phyloP scores from a whole-genome alignment of 805 yeast genomes.

The Pichia pseudocactophila region DNA sequence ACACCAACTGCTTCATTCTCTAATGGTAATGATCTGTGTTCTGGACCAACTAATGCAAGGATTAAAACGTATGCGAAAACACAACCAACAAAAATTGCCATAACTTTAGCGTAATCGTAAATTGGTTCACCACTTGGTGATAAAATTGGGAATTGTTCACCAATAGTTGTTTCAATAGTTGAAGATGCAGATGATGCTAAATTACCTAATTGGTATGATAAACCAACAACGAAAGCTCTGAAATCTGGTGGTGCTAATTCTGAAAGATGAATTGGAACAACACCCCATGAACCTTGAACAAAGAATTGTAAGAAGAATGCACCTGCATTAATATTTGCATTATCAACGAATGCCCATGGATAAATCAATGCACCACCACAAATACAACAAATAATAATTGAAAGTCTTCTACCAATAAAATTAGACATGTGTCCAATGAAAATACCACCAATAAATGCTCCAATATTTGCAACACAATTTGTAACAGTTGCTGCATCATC shows the following conservation, averaged over 20 bases:
- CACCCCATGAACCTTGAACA: slow-evolving; percentile 68
- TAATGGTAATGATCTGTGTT: slow-evolving; percentile 31
- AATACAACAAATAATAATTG: slow-evolving; percentile 43
- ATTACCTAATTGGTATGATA: slow-evolving; percentile 61
- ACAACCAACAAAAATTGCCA: slow-evolving; percentile 61
- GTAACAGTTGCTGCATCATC: slow-evolving; percentile 42
- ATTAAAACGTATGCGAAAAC: slow-evolving; percentile 46
- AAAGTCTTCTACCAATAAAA: slow-evolving; percentile 46
- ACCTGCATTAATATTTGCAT: slow-evolving; percentile 45
- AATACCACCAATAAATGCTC: slow-evolving; percentile 51
- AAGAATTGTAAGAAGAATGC: slow-evolving; percentile 53
- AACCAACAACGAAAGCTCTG: slow-evolving; percentile 55
- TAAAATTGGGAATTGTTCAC: slow-evolving; percentile 41
- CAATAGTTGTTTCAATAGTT: slow-evolving; percentile 59
- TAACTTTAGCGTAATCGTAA: slow-evolving; percentile 49
- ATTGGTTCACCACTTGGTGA: slow-evolving; percentile 23
- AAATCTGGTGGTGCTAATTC: slow-evolving; percentile 57
- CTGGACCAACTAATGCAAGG: slow-evolving; percentile 52
- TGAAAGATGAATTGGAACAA: slow-evolving; percentile 50
- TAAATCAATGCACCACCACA: slow-evolving; percentile 53
- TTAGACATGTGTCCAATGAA: slow-evolving; percentile 47
- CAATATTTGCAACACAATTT: slow-evolving; percentile 48
- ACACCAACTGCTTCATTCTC: slow-evolving; percentile 13
- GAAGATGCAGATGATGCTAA: slow-evolving; percentile 58
- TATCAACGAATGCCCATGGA: slow-evolving; percentile 49